Percentiles rank a stretch among this genome's conserved stretches.
Conservation (phyloP, 495 filamentous ascomycete species). For the Acidiella bohemica region DNA sequence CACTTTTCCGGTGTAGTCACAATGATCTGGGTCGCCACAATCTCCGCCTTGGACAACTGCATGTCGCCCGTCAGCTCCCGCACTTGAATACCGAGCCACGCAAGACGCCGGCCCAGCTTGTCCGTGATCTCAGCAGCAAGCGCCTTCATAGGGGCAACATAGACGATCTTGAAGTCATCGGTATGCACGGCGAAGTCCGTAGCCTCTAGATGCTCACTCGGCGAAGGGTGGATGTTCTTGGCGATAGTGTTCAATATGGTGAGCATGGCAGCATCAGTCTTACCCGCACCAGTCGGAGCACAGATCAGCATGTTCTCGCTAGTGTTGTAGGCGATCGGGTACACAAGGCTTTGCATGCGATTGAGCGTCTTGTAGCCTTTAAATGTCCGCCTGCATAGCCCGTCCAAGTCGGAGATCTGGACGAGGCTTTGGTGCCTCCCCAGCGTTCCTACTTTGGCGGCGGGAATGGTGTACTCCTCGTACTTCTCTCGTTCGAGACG, state of each 20-base stretch:
- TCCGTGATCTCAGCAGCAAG: slow-evolving; percentile 90
- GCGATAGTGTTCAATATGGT: slow-evolving; percentile 79
- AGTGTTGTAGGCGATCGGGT: slow-evolving; percentile 88
- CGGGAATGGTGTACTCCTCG: slow-evolving; percentile 77
- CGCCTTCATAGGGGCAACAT: slow-evolving; percentile 97
- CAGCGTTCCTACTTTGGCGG: slow-evolving; percentile 62
- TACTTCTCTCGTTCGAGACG: slow-evolving; percentile 44
- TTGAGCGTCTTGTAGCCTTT: slow-evolving; percentile 87
- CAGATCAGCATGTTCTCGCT: slow-evolving; percentile 99
- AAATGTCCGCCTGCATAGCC: slow-evolving; percentile 81
- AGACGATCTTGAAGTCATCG: slow-evolving; percentile 95
- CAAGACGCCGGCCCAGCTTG: slow-evolving; percentile 85
- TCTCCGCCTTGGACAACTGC: slow-evolving; percentile 95
- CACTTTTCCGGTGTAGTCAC: slow-evolving; percentile 99
- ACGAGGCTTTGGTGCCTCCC: slow-evolving; percentile 59
- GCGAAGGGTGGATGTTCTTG: slow-evolving; percentile 70
- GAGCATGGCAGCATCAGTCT: slow-evolving; percentile 97
- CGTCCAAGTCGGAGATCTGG: slow-evolving; percentile 70
- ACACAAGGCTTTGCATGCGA: slow-evolving; percentile 94
- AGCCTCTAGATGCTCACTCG: slow-evolving; percentile 55
- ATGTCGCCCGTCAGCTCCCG: slow-evolving; percentile 95
- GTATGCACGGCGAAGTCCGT: slow-evolving; percentile 62
- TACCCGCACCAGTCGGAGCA: slow-evolving; percentile 94
- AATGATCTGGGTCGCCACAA: slow-evolving; percentile 90
- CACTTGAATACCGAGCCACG: slow-evolving; percentile 79